These are phyloP conservation scores for Chrysanthemum lavandulifolium DNA, from an alignment of 129 eudicot species.

Conservation along the genomic window DNA sequence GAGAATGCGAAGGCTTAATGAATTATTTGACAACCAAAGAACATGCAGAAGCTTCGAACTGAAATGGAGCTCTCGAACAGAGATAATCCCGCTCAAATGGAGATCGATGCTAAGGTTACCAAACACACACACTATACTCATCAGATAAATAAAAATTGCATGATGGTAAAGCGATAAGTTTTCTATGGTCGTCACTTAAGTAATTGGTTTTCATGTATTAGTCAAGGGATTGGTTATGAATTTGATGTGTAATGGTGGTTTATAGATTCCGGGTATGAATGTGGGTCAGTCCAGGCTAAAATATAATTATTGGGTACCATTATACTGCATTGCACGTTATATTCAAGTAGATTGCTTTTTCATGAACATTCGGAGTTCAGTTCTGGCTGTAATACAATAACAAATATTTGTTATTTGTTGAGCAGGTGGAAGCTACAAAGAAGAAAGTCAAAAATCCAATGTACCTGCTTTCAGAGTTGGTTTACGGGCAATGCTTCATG, in stretches of 20 bases:
- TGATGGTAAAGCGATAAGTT: neutral
- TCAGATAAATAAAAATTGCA: neutral
- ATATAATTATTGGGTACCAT: too few relatives aligned
- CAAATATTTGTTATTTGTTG: neutral
- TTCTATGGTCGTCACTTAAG: too few relatives aligned
- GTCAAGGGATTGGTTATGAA: neutral
- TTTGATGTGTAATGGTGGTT: too few relatives aligned
- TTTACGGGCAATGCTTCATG: conserved; percentile 58
- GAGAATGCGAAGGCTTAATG: too few relatives aligned
- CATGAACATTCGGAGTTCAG: neutral
- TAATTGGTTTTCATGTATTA: too few relatives aligned
- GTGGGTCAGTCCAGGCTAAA: too few relatives aligned
- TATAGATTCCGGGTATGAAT: too few relatives aligned
- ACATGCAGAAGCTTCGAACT: conserved; percentile 70
- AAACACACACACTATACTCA: neutral
- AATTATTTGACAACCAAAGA: too few relatives aligned
- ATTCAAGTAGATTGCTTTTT: neutral
- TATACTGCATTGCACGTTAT: neutral
- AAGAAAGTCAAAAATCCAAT: conserved; percentile 74
- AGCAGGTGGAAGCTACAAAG: conserved; percentile 83
- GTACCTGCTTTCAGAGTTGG: conserved; percentile 71
- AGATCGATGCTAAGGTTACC: conserved; percentile 73
- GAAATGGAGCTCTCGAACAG: conserved; percentile 71
- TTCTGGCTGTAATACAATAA: neutral
- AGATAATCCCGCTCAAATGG: conserved; percentile 72